phyloP scores from a whole-genome alignment of 2,329 filamentous ascomycete species.

The Alternaria hordeiaustralica region DNA sequence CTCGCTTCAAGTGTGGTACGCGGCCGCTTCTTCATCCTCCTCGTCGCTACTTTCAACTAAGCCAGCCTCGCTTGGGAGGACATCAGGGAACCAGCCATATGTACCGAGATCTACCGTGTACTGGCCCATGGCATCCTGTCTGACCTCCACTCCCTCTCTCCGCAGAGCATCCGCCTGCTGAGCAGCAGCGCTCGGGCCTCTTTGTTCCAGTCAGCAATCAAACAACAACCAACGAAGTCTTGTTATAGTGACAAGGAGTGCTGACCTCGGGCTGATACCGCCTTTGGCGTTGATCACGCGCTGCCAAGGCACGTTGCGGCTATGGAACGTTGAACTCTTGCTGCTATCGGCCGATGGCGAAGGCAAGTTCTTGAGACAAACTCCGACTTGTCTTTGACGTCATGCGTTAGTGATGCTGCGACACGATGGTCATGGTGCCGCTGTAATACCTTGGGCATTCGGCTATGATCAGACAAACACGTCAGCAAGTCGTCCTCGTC shows the following conservation, averaged over 20 bases:
- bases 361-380: constrained; percentile 87
- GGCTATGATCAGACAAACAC: constrained; percentile 40
- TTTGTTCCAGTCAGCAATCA: constrained; percentile 37
- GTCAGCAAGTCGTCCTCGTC: constrained; percentile 30
- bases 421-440: constrained; percentile 18
- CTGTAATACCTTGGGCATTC: constrained; percentile 54
- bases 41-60: constrained; percentile 42
- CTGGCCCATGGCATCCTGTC: constrained; percentile 55
- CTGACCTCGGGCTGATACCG: constrained; percentile 80
- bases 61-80: constrained; percentile 56
- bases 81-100: constrained; percentile 61
- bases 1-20: constrained; percentile 42
- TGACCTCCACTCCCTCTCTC: constrained; percentile 57
- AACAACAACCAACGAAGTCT: constrained; percentile 17
- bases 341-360: constrained; percentile 50
- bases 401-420: constrained; percentile 47
- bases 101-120: constrained; percentile 53
- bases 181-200: constrained; percentile 54
- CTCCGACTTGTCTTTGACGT: constrained; percentile 75
- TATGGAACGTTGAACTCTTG: constrained; percentile 65
- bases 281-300: constrained; percentile 89
- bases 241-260: constrained; percentile 18
- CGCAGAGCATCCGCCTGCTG: constrained; percentile 56
- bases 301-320: constrained; percentile 89
- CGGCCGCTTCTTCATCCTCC: constrained; percentile 40